Evolutionary conservation across 129 eudicot species (phyloP), one percentile per base, ranked within the genome.

Genomic region (Helichrysum umbraculigerum): DNA sequence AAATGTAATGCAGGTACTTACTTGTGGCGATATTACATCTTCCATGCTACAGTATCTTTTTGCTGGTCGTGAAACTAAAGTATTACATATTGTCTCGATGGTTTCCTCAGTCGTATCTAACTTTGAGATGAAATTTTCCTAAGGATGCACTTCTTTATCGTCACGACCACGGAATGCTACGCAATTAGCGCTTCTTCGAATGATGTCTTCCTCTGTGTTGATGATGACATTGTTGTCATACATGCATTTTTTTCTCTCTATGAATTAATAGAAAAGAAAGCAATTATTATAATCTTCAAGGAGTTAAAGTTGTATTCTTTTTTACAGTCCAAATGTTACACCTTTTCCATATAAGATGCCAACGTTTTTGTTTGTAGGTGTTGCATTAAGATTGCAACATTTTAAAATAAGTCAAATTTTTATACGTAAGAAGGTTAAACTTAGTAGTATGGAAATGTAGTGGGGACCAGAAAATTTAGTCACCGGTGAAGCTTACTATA

Each of bases 21-120:
- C 32, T 86, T 58, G 96, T 91, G 60, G 92, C 85, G 7, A 5
- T 85, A 25, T 37, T 88, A 83, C 97, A 91, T 85, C 21, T 88
- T 56, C 97, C 97, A 5, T 88, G 92, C 83, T 91, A 88, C 21
- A 80, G 68, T 10, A 3, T 87, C 17, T 91, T 85, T 82, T 82
- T 72, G 9, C 14, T 87, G 33, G n/a, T 82, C 4, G 90, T 83
- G 76, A 82, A 84, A 75, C 17, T 79, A 4, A 91, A 91, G 70
- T 79, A 87, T 84, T 71, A 20, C 64, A 4, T 91, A 54, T 78
- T 88, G 71, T 75, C 89, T 44, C 75, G 73, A 86, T 87, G 90
- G 87, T 91, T 88, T 77, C 92, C 92, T 6, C 85, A 78, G 4
- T 86, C 90, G 11, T 83, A 79, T 65, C 78, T 66, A 54, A 67